phyloP scores from a whole-genome alignment of 305 asterid genomes.

The Fraxinus nigra region DNA sequence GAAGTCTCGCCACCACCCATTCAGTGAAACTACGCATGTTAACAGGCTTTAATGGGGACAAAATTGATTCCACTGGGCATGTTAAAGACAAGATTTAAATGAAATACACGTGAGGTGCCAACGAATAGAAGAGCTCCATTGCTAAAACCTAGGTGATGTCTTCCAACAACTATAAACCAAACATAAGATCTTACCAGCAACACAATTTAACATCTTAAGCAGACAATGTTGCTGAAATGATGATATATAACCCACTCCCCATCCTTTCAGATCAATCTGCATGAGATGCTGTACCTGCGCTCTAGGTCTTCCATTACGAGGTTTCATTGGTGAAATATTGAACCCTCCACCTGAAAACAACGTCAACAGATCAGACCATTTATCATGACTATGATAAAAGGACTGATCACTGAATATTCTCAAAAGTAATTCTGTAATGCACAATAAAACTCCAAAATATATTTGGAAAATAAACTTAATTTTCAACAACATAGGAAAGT shows the following conservation, averaged over 20 bases:
- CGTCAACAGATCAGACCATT: slow-evolving; percentile 17
- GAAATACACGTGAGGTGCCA: background rate
- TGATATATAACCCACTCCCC: slow-evolving; percentile 91
- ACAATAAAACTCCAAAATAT: slow-evolving; percentile 1
- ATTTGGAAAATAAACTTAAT: slow-evolving; percentile 7
- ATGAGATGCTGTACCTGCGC: slow-evolving; percentile 98
- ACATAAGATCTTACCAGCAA: slow-evolving; percentile 66
- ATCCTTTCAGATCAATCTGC: slow-evolving; percentile 96
- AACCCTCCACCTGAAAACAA: slow-evolving; percentile 82
- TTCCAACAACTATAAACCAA: background rate
- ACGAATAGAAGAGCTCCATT: background rate
- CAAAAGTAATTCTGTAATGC: slow-evolving; percentile 4
- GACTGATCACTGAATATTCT: background rate
- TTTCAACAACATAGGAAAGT: slow-evolving; percentile 26
- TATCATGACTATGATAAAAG: slow-evolving; percentile 16
- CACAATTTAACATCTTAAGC: slow-evolving; percentile 93
- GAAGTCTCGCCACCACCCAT: background rate
- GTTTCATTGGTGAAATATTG: slow-evolving; percentile 87
- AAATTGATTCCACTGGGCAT: background rate
- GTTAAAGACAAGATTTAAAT: background rate
- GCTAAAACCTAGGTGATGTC: background rate
- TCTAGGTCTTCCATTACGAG: slow-evolving; percentile 86
- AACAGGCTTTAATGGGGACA: background rate
- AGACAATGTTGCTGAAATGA: slow-evolving; percentile 96
- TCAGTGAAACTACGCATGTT: background rate